Evolutionary conservation across 768 basidiomycete species (phyloP).

Genomic region (Phaeotremella skinneri): DNA sequence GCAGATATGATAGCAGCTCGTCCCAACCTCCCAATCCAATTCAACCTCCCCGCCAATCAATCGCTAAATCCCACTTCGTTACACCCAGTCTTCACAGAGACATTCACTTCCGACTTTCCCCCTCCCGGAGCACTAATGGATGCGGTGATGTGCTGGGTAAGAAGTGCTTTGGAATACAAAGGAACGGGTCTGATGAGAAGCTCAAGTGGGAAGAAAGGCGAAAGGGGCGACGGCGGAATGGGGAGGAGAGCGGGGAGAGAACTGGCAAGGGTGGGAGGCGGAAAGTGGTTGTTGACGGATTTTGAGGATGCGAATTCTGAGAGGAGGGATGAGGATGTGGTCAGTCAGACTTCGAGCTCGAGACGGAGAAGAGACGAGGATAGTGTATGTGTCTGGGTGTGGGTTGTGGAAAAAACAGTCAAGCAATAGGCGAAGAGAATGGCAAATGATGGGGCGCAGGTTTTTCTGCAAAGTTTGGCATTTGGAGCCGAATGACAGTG

Average conservation of each 20-base stretch:
- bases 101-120: constrained; percentile 10
- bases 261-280: neutral
- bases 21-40: constrained; percentile 35
- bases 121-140: constrained; percentile 21
- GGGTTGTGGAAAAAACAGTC: too few species aligned
- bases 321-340: neutral
- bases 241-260: neutral
- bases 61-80: constrained; percentile 8
- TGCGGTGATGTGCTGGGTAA: constrained; percentile 27
- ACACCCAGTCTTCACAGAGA: constrained; percentile 21
- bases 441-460: too few species aligned
- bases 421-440: too few species aligned
- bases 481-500: too few species aligned
- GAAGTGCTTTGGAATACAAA: constrained; percentile 34
- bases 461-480: too few species aligned
- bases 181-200: constrained; percentile 17
- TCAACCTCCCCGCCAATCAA: constrained; percentile 28
- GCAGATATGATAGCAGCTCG: constrained; percentile 39
- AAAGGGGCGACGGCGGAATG: constrained; percentile 9
- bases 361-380: too few species aligned
- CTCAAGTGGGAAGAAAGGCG: neutral
- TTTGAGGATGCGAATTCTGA: neutral
- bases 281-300: neutral
- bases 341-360: too few species aligned
- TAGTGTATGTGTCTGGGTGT: too few species aligned